Evolutionary conservation across 345 rosid genomes (phyloP).

Genomic region (Arabidopsis arenosa): DNA sequence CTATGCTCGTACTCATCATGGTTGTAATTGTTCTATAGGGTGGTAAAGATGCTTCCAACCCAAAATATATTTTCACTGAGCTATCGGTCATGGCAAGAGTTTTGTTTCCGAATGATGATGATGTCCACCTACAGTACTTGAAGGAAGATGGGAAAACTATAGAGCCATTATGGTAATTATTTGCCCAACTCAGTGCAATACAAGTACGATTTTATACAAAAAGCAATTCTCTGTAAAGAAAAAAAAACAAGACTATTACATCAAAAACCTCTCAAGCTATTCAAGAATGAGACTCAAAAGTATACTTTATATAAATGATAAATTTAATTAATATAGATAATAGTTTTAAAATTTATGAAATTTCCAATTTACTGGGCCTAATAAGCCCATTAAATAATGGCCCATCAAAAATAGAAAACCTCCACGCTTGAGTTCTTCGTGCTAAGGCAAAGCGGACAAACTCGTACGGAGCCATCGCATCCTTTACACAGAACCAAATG

Average conservation of each 20-base stretch:
- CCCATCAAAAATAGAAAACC: conserved; percentile 62
- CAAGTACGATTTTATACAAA: background rate
- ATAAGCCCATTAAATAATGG: conserved; percentile 15
- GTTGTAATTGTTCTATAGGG: too few relatives aligned
- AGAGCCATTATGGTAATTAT: too few relatives aligned
- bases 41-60: too few relatives aligned
- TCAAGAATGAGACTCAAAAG: background rate
- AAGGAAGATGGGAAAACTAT: too few relatives aligned
- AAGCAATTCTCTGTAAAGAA: background rate
- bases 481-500: conserved; percentile 77
- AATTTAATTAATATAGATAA: conserved; percentile 1
- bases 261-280: conserved; percentile 7
- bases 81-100: too few relatives aligned
- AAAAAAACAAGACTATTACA: background rate
- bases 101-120: too few relatives aligned
- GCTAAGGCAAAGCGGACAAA: conserved; percentile 81
- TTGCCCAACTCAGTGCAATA: too few relatives aligned
- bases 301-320: background rate
- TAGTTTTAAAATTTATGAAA: background rate
- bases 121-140: too few relatives aligned
- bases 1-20: too few relatives aligned
- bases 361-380: background rate
- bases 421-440: conserved; percentile 75
- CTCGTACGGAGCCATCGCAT: conserved; percentile 64
- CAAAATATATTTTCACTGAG: too few relatives aligned